Base-by-base conservation (phyloP, 352 stramenopile genomes). In the Aphanomyces stellatus region DNA sequence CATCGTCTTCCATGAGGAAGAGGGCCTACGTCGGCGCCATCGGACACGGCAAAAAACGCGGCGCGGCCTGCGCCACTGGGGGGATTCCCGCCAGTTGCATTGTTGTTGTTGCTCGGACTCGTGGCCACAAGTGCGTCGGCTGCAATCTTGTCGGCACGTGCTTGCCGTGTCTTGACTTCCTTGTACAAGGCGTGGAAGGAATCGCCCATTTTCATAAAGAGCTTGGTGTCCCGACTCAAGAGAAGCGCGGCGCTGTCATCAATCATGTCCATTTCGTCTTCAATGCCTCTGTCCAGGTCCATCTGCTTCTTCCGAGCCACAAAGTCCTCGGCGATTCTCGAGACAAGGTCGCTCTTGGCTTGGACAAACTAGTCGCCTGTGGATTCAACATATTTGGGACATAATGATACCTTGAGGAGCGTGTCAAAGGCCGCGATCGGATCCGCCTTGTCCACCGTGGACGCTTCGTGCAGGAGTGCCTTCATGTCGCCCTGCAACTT, bases 141-240 rank as follows among this genome's bases (percentile, higher is more conserved):
- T 35, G 59, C 34, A 43, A 37, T 51, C 25, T 59, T 33, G 76
- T 80, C 51, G 46, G 69, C n/a, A n/a, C n/a, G n/a, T 5, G 67
- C 37, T 8, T 84, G 75, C 1, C 73, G 76, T 24, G 80, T 73
- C 4, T 74, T 76, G 4, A 83, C 73, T 17, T 89, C 77, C 15
- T 78, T 75, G 40, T 89, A 78, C 19, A 88, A 69, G 30, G 83
- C 74, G 8, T 82, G 56, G 40, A 87, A 24, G 22, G 68, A 53
- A 62, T 86, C 76, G 30, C 79, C 74, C 22, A 91, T 72, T 65
- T 86, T 82, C 41, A 88, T 85, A 65, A 85, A 91, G 56, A 88
- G 74, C 51, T 90, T 80, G 0, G 80, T 80, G 69, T 91, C 83
- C 61, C 77, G 82, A 19, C 80, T 88, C 15, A 81, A 80, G 27